These are phyloP conservation scores for Sungouiozyma ichnusensis DNA, from an alignment of 805 yeast species.

Conservation along the genomic window DNA sequence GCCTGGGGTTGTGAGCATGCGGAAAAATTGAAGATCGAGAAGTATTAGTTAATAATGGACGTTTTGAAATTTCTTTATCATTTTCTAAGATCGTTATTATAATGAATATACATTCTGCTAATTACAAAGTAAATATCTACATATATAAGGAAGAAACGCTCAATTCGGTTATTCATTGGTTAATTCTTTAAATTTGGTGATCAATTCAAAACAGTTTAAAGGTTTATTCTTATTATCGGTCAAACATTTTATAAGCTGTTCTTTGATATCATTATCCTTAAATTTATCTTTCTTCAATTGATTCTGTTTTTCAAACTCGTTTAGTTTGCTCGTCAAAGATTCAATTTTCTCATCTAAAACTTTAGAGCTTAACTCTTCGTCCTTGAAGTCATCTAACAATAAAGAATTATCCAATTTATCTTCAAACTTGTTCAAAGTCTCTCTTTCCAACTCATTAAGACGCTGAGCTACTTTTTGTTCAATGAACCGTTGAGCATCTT, in stretches of 20 bases:
- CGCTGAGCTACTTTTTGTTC: conserved; percentile 55
- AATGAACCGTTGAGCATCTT: conserved; percentile 53
- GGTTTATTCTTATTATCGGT: conserved; percentile 49
- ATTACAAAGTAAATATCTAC: neutral
- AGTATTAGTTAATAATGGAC: neutral
- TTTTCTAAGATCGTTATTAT: neutral
- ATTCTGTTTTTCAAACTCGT: conserved; percentile 28
- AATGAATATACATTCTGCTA: neutral
- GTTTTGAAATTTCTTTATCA: conserved; percentile 1
- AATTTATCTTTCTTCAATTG: conserved; percentile 11
- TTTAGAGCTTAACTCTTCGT: conserved; percentile 27
- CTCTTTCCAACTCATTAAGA: conserved; percentile 42
- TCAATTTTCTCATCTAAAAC: conserved; percentile 35
- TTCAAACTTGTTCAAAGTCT: conserved; percentile 43
- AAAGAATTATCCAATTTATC: conserved; percentile 36
- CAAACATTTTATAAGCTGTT: conserved; percentile 48
- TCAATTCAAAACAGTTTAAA: conserved; percentile 76
- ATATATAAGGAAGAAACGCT: neutral
- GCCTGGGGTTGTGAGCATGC: conserved; percentile 56
- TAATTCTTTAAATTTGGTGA: conserved; percentile 59
- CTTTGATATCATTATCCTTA: conserved; percentile 32
- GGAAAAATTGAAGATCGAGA: neutral
- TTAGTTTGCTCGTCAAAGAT: conserved; percentile 30
- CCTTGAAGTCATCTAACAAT: conserved; percentile 21
- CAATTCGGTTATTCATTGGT: conserved; percentile 38